Percentiles rank a stretch among this genome's conserved stretches.
phyloP scores from a whole-genome alignment of 1,139 yeast genomes.

The Candida sanyaensis region DNA sequence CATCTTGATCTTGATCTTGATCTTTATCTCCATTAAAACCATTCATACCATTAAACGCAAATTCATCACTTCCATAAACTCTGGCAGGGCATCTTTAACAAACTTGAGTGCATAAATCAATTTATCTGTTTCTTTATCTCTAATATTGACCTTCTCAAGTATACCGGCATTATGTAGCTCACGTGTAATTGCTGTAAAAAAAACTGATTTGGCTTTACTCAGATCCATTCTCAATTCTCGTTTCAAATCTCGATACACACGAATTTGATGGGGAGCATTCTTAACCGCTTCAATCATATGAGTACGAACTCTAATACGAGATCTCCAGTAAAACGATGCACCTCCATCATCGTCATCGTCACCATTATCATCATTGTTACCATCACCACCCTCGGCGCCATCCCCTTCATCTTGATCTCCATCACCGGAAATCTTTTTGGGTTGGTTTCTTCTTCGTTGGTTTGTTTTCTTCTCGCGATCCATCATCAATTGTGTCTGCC shows the following conservation, averaged over 20 bases:
- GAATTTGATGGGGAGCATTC: conserved; percentile 65
- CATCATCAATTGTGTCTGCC: neutral
- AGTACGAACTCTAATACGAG: conserved; percentile 29
- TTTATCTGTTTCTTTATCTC: conserved; percentile 14
- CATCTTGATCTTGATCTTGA: conserved; percentile 18
- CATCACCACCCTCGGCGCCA: neutral
- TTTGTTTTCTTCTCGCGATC: conserved; percentile 26
- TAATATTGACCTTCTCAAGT: conserved; percentile 54
- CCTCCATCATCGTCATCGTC: conserved; percentile 6
- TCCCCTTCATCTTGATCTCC: neutral
- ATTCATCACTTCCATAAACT: conserved; percentile 4
- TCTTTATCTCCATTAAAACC: conserved; percentile 15
- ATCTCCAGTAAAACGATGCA: conserved; percentile 26
- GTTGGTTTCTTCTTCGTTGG: conserved; percentile 32
- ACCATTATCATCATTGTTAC: neutral
- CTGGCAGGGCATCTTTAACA: conserved; percentile 48
- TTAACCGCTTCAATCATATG: conserved; percentile 57
- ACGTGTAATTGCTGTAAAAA: conserved; percentile 53
- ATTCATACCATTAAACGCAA: conserved; percentile 26
- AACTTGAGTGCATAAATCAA: conserved; percentile 62
- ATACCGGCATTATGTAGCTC: conserved; percentile 54
- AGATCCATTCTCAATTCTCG: conserved; percentile 59
- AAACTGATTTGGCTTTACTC: conserved; percentile 43
- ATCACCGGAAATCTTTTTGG: conserved; percentile 6
- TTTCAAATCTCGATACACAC: conserved; percentile 67